Base-by-base conservation (phyloP, 106 monocot species). In the Dioscorea zingiberensis region DNA sequence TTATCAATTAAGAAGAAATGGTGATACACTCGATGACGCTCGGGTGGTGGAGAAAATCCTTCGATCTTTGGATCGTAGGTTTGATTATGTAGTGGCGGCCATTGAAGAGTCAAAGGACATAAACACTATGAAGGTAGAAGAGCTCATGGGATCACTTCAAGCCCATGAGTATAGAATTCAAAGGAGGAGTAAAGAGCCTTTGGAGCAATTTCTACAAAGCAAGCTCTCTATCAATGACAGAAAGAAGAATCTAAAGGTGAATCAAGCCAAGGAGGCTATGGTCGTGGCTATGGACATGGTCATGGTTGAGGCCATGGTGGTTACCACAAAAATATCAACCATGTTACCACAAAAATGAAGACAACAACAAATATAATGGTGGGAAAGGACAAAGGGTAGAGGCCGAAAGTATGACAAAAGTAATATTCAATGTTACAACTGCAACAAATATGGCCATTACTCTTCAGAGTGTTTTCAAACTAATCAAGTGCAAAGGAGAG, bases 391-490 rank as follows among this genome's bases (percentile, higher is more conserved):
- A 38, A 38, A 8, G 4, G 4, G 4, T 30, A 38, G 4, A 38
- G 4, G 38, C 38, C 4, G 10, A 0, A 38, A 10, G 4, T 38
- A 38, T 1, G 38, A 38, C 10, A 38, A 38, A 38, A 38, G 4
- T 10, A 38, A 38, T 38, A 6, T 38, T 38, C 1, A 38, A 38
- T 59, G 24, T 59, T 26, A 27, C 10, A 25, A 26, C 12, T 59
- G 10, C 13, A 27, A 26, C 10, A 27, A 59, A 9, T 13, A 2
- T 59, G 54, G 54, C 7, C 54, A 54, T 60, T 54, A 54, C 5
- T 54, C 54, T 54, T 54, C 18, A 17, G 54, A 60, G 60, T n/a
- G n/a, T n/a, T n/a, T n/a, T n/a, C n/a, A n/a, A n/a, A n/a, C 15
- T 59, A 26, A 59, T 13, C 26, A 59, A 59, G 10, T 59, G 2